Evolutionary conservation across 345 rosid genomes (phyloP).

Genomic region (Pistacia integerrima): DNA sequence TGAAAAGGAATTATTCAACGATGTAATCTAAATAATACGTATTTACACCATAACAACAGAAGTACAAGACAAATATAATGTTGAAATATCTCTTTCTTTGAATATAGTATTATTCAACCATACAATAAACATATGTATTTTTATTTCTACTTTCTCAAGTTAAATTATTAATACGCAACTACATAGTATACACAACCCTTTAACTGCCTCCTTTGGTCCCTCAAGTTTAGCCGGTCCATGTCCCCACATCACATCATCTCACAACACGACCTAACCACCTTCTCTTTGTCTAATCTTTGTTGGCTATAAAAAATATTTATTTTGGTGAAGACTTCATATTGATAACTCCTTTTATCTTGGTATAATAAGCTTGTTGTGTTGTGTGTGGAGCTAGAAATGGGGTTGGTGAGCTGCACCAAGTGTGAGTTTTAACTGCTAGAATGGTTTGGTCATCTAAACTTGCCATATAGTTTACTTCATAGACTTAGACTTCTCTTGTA

Average conservation of each 20-base stretch:
- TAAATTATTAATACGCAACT: background rate
- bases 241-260: background rate
- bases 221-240: no score
- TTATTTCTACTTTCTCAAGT: no score
- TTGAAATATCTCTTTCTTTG: background rate
- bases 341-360: no score
- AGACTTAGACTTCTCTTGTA: background rate
- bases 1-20: no score
- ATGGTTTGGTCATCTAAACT: conserved; percentile 18
- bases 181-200: background rate
- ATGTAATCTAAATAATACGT: no score
- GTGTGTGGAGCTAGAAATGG: no score
- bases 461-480: conserved; percentile 1
- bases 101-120: background rate
- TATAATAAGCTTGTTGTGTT: no score
- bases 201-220: conserved; percentile 3
- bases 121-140: background rate
- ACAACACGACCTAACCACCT: conserved; percentile 3
- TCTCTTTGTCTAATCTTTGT: background rate
- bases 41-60: background rate
- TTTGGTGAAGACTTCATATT: no score
- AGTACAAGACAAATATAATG: background rate
- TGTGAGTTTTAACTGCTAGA: conserved; percentile 5
- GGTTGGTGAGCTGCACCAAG: conserved; percentile 24
- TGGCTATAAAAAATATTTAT: no score